Evolutionary conservation across 208 protist genomes (phyloP).

Genomic region (Trypanosoma platydactyli): DNA sequence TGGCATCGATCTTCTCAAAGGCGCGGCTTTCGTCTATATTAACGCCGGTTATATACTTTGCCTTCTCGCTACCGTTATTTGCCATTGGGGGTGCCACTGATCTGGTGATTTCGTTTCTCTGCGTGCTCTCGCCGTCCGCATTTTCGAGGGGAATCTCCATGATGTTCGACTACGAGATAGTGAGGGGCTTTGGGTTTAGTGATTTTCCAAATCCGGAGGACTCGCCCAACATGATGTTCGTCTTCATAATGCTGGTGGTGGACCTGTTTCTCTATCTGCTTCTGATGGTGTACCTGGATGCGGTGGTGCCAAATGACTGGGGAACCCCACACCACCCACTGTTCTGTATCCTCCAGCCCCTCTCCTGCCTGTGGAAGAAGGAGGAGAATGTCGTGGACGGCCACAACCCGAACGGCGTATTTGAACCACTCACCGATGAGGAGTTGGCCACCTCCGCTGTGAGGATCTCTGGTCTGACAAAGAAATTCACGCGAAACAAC

Average conservation of each 20-base stretch:
- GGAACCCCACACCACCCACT: conserved; percentile 25
- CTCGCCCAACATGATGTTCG: conserved; percentile 14
- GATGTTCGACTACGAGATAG: conserved; percentile 38
- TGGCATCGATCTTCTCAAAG: conserved; percentile 75
- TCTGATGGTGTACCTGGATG: conserved; percentile 37
- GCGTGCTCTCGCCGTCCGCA: conserved; percentile 56
- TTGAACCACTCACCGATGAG: conserved; percentile 16
- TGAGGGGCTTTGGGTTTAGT: neutral
- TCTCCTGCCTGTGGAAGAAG: neutral
- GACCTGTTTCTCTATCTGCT: conserved; percentile 40
- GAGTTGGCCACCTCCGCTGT: conserved; percentile 3
- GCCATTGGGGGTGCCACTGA: conserved; percentile 30
- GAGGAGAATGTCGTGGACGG: conserved; percentile 19
- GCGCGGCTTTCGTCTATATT: conserved; percentile 58
- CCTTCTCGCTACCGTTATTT: conserved; percentile 43
- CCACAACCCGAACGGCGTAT: conserved; percentile 25
- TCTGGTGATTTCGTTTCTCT: conserved; percentile 29
- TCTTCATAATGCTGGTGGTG: conserved; percentile 33
- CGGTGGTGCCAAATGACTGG: conserved; percentile 40
- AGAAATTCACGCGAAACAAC: conserved; percentile 6
- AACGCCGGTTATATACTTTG: conserved; percentile 70
- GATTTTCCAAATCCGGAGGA: conserved; percentile 8
- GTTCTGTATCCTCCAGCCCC: conserved; percentile 21
- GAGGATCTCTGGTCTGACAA: conserved; percentile 15
- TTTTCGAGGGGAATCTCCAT: conserved; percentile 50